Percentiles rank a stretch among this genome's conserved stretches.
These are phyloP conservation scores for Metschnikowia gelsemii DNA, from an alignment of 805 yeast genomes.

Conservation along the genomic window DNA sequence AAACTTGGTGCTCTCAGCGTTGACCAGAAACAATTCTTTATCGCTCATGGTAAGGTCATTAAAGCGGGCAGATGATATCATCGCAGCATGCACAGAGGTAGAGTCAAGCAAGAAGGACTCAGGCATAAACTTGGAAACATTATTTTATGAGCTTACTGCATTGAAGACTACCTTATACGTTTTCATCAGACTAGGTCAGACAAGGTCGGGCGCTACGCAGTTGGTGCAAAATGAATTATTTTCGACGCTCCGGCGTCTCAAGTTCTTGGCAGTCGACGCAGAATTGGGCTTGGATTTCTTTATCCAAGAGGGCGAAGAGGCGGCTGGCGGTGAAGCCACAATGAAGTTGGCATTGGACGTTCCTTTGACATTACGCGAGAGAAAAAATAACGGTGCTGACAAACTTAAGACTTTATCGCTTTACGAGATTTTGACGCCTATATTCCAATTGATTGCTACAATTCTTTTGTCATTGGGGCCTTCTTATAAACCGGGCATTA, in stretches of 20 bases:
- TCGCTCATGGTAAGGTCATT: slow-evolving; percentile 64
- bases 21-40: slow-evolving; percentile 66
- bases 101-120: slow-evolving; percentile 15
- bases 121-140: slow-evolving; percentile 48
- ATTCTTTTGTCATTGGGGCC: slow-evolving; percentile 75
- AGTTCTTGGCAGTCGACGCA: slow-evolving; percentile 67
- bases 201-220: slow-evolving; percentile 73
- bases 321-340: slow-evolving; percentile 8
- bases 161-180: slow-evolving; percentile 71
- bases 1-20: slow-evolving; percentile 56
- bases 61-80: slow-evolving; percentile 64
- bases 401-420: slow-evolving; percentile 42
- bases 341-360: slow-evolving; percentile 53
- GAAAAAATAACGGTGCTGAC: background rate
- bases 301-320: slow-evolving; percentile 29
- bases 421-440: slow-evolving; percentile 68
- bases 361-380: slow-evolving; percentile 39
- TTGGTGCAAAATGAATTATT: slow-evolving; percentile 74
- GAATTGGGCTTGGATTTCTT: slow-evolving; percentile 67
- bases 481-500: slow-evolving; percentile 58
- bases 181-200: slow-evolving; percentile 71
- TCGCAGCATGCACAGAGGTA: slow-evolving; percentile 35
- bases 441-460: slow-evolving; percentile 70
- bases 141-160: slow-evolving; percentile 73
- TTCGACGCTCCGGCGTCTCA: slow-evolving; percentile 54